These are phyloP conservation scores for Spathaspora sp. DNA, from an alignment of 1,139 yeast genomes.

Conservation along the genomic window DNA sequence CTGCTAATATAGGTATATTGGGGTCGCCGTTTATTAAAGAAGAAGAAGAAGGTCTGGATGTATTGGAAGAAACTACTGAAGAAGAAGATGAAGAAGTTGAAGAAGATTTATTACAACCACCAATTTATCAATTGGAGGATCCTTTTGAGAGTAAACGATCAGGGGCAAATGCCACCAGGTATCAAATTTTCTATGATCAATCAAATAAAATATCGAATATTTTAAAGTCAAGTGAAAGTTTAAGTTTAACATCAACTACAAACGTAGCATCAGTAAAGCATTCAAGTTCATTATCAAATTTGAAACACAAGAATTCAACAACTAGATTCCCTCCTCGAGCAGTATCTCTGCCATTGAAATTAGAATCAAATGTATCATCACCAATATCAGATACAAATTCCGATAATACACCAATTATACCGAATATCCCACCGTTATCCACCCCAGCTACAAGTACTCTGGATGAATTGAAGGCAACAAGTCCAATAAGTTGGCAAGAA, in stretches of 20 bases:
- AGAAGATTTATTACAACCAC: constrained; percentile 10
- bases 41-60: constrained; percentile 22
- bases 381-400: neutral
- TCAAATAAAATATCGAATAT: constrained; percentile 47
- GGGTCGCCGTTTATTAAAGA: constrained; percentile 36
- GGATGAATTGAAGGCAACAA: neutral
- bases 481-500: constrained; percentile 5
- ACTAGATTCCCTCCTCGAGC: neutral
- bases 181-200: constrained; percentile 52
- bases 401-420: constrained; percentile 3
- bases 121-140: constrained; percentile 22
- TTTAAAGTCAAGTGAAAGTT: constrained; percentile 46
- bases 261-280: constrained; percentile 26
- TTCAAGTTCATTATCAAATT: constrained; percentile 41
- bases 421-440: constrained; percentile 4
- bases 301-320: constrained; percentile 18
- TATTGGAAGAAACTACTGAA: constrained; percentile 24
- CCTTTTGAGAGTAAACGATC: constrained; percentile 37
- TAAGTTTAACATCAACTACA: constrained; percentile 18
- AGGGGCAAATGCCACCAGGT: constrained; percentile 51
- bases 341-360: neutral
- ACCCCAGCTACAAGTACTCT: constrained; percentile 9
- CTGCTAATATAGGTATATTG: constrained; percentile 33
- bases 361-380: neutral
- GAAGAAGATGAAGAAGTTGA: constrained; percentile 21